phyloP scores from a whole-genome alignment of 2,329 filamentous ascomycete species.

The Fonsecaea monophora region DNA sequence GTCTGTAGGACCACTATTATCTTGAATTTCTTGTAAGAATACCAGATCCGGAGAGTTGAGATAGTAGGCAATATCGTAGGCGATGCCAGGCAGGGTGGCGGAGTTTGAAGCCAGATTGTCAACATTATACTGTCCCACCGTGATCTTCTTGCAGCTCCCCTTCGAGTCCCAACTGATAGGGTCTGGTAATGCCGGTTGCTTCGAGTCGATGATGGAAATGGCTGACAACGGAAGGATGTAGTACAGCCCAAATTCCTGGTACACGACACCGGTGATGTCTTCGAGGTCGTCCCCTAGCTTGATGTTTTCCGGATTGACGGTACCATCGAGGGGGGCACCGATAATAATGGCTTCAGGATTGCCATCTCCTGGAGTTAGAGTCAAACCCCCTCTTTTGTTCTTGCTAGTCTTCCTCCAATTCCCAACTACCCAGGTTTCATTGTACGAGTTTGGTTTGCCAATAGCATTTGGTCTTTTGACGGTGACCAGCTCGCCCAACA shows the following conservation, averaged over 20 bases:
- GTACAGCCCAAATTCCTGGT: slow-evolving; percentile 72
- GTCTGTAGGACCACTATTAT: slow-evolving; percentile 67
- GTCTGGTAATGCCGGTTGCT: slow-evolving; percentile 48
- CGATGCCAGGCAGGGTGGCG: slow-evolving; percentile 63
- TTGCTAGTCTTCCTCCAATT: slow-evolving; percentile 68
- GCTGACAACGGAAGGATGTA: slow-evolving; percentile 69
- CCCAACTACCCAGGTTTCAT: slow-evolving; percentile 73
- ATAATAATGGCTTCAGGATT: slow-evolving; percentile 74
- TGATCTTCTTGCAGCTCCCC: slow-evolving; percentile 66
- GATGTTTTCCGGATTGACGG: slow-evolving; percentile 63
- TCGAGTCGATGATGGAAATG: slow-evolving; percentile 56
- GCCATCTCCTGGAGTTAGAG: slow-evolving; percentile 66
- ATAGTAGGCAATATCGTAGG: slow-evolving; percentile 69
- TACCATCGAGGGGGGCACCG: slow-evolving; percentile 69
- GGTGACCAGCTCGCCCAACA: slow-evolving; percentile 71
- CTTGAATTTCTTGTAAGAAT: slow-evolving; percentile 75
- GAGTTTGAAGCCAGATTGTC: slow-evolving; percentile 69
- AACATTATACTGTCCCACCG: slow-evolving; percentile 72
- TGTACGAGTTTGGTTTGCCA: slow-evolving; percentile 67
- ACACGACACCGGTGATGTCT: slow-evolving; percentile 73
- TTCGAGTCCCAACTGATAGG: slow-evolving; percentile 62
- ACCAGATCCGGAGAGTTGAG: slow-evolving; percentile 69
- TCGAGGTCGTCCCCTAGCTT: slow-evolving; percentile 70
- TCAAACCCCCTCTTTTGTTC: slow-evolving; percentile 70
- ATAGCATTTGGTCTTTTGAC: slow-evolving; percentile 64